Conservation (phyloP, 2,329 filamentous ascomycete species). For the Curvularia spicifera region DNA sequence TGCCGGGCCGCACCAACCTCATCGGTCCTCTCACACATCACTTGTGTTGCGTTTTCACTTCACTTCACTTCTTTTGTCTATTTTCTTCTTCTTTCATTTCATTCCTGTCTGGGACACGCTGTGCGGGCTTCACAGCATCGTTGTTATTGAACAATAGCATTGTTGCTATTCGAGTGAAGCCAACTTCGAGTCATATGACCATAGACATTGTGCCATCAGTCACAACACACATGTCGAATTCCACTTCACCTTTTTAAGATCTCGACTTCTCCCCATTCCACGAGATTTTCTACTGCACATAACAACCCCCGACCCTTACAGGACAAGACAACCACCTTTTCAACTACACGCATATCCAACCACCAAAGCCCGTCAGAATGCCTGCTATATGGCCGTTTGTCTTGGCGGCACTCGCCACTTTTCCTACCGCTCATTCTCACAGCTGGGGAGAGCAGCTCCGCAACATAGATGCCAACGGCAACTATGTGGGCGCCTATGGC, state of each 20-base stretch:
- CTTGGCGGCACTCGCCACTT: slow-evolving; percentile 29
- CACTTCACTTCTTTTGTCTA: slow-evolving; percentile 6
- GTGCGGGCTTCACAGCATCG: slow-evolving; percentile 25
- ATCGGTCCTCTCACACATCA: slow-evolving; percentile 23
- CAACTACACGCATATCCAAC: slow-evolving; percentile 4
- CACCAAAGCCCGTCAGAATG: slow-evolving; percentile 24
- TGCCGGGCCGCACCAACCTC: slow-evolving; percentile 26
- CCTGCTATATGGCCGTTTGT: slow-evolving; percentile 22
- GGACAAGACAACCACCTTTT: slow-evolving; percentile 8
- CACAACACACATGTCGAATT: slow-evolving; percentile 22
- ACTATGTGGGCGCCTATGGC: slow-evolving; percentile 72
- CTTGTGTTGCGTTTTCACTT: slow-evolving; percentile 25
- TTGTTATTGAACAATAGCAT: slow-evolving; percentile 38
- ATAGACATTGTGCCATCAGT: slow-evolving; percentile 19
- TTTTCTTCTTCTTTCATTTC: slow-evolving; percentile 19
- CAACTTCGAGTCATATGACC: slow-evolving; percentile 22
- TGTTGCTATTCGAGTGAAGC: slow-evolving; percentile 38
- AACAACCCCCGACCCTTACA: slow-evolving; percentile 7
- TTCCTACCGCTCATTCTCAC: slow-evolving; percentile 57
- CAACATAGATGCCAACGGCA: slow-evolving; percentile 74
- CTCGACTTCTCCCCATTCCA: slow-evolving; percentile 6
- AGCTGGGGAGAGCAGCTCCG: slow-evolving; percentile 82
- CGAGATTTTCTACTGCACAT: not conserved
- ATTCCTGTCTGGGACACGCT: slow-evolving; percentile 25
- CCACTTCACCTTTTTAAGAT: slow-evolving; percentile 13